Conservation (phyloP, 1,284 basidiomycete species). For the Ustilago tritici region DNA sequence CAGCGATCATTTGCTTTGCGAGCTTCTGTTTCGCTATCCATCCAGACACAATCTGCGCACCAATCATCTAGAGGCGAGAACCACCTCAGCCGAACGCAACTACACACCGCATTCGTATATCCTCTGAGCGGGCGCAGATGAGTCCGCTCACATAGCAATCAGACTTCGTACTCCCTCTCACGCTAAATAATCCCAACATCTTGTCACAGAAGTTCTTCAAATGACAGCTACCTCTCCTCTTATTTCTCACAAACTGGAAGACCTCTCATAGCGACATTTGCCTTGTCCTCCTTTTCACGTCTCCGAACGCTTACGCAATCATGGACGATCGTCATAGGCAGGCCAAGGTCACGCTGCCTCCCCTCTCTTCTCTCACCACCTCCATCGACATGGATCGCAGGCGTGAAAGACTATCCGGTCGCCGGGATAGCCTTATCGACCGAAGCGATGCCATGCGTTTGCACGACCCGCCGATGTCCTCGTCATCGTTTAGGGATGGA, state of each 20-base stretch:
- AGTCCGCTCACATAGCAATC: background rate
- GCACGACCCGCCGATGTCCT: background rate
- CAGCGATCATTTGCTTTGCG: conserved; percentile 20
- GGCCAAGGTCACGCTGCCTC: conserved; percentile 34
- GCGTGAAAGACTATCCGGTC: background rate
- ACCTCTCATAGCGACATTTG: background rate
- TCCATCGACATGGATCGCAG: conserved; percentile 27
- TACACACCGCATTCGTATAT: background rate
- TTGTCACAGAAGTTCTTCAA: background rate
- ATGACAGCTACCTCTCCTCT: conserved; percentile 1
- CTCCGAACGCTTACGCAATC: background rate
- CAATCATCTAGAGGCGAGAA: background rate
- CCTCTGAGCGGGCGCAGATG: background rate
- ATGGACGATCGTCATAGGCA: conserved; percentile 23
- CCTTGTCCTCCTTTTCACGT: background rate
- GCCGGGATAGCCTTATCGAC: background rate
- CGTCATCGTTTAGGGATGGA: background rate
- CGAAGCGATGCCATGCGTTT: background rate
- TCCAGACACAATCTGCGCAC: background rate
- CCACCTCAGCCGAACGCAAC: background rate
- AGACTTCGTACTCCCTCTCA: background rate
- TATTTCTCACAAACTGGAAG: background rate
- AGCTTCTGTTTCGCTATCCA: background rate
- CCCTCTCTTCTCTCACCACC: conserved; percentile 39
- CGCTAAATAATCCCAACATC: background rate